Evolutionary conservation across 176 grass and related monocot species (phyloP).

Genomic region (Zea luxurians): DNA sequence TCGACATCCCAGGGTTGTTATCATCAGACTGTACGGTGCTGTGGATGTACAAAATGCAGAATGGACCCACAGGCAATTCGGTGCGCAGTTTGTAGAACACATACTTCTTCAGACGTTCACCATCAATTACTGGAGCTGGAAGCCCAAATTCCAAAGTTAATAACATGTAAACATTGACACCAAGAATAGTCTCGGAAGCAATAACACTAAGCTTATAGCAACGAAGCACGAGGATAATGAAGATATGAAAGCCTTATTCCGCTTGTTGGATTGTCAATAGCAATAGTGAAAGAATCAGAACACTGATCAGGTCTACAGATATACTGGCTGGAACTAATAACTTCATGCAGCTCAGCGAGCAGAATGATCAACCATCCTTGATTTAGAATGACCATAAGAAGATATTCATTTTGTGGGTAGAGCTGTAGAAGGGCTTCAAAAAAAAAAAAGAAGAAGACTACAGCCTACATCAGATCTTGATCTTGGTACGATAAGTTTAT

Average conservation of each 20-base stretch:
- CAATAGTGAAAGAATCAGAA: background rate
- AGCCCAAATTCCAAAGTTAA: conserved; percentile 37
- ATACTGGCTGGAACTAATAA: background rate
- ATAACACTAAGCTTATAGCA: background rate
- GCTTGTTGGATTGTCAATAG: background rate
- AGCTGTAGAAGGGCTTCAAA: background rate
- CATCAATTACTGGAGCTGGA: conserved; percentile 70
- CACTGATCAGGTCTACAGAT: background rate
- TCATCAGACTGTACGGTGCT: conserved; percentile 81
- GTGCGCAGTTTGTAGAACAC: conserved; percentile 63
- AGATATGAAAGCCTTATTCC: background rate
- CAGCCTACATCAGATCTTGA: background rate
- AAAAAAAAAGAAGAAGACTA: background rate
- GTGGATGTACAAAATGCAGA: conserved; percentile 86
- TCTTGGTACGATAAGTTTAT: background rate
- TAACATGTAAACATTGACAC: background rate
- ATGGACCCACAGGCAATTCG: conserved; percentile 68
- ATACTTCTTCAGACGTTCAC: conserved; percentile 82
- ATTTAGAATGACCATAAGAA: background rate
- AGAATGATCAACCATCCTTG: background rate
- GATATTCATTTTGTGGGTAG: background rate
- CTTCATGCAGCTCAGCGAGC: background rate
- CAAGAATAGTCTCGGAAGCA: background rate
- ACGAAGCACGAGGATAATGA: background rate
- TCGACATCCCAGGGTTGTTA: conserved; percentile 92